phyloP scores from a whole-genome alignment of 768 basidiomycete genomes.

The Termitomyces sp. region DNA sequence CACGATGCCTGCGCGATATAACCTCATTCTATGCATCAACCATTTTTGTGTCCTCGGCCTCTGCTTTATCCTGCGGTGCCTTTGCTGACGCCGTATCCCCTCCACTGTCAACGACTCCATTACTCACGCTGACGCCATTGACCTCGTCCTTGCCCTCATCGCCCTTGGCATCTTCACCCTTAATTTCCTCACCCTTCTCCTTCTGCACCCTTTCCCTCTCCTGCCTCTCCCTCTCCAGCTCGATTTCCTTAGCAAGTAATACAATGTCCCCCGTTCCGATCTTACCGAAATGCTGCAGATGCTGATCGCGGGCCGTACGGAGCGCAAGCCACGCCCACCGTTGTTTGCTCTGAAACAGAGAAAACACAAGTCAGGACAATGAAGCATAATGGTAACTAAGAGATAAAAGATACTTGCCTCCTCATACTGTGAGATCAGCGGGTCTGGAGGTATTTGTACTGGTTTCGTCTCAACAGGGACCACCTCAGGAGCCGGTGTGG shows the following conservation, averaged over 20 bases:
- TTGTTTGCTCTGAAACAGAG: conserved; percentile 55
- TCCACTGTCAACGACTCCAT: conserved; percentile 23
- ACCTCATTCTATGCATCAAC: conserved; percentile 22
- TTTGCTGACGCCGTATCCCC: conserved; percentile 22
- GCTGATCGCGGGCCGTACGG: conserved; percentile 66
- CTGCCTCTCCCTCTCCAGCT: conserved; percentile 43
- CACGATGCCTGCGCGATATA: background rate
- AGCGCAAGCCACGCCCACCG: conserved; percentile 80
- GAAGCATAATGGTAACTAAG: conserved; percentile 1
- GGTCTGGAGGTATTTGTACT: conserved; percentile 29
- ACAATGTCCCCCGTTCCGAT: conserved; percentile 77
- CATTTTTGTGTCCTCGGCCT: conserved; percentile 46
- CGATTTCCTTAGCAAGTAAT: conserved; percentile 44
- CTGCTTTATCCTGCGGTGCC: conserved; percentile 17
- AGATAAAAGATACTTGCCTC: conserved; percentile 40
- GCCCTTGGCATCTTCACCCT: background rate
- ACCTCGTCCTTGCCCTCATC: conserved; percentile 4
- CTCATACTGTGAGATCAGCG: conserved; percentile 53
- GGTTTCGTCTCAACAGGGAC: conserved; percentile 19
- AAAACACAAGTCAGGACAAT: conserved; percentile 4
- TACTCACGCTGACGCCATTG: conserved; percentile 16
- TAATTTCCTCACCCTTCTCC: conserved; percentile 27
- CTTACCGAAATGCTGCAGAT: conserved; percentile 76
- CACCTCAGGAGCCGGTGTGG: conserved; percentile 18
- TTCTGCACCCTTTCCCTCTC: conserved; percentile 34